Base-by-base conservation (phyloP, 805 yeast species). In the Debaryomyces tyrocola region DNA sequence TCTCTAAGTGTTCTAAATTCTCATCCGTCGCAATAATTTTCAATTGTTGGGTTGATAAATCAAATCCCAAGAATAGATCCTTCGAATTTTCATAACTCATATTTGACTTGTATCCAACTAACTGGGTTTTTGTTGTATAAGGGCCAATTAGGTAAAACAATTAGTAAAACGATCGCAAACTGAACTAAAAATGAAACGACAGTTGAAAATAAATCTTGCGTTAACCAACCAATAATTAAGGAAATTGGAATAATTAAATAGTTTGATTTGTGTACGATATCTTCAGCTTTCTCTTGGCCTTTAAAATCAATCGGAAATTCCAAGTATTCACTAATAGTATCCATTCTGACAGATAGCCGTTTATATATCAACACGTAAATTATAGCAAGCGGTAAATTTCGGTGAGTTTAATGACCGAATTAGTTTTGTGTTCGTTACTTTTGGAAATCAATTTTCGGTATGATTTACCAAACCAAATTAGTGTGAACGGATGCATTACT, bases 21-120 rank as follows among this genome's bases (percentile, higher is more conserved):
- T 70, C 75, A 60, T 82, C 71, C 28, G 87, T 79, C 20, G 85
- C 84, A 37, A 90, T 77, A 38, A 87, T 78, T 63, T 90, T 90
- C 56, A 91, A 69, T 59, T 90, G 96, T 62, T 90, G 97, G 12
- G 97, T 90, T 1, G 96, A 88, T 21, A 91, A 73, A 62, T 91
- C 97, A 56, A 90, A 81, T 1, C 97, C 97, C 49, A 87, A 64
- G 58, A 66, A 83, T 24, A 74, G 57, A 35, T 58, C 62, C 18
- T 40, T 47, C 28, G 43, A 43, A n/a, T 44, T n/a, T 33, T 45
- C 40, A 36, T 24, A 40, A 24, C 49, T 49, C 57, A 48, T 57
- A 49, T 43, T 64, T 57, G 44, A 69, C 62, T 45, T 60, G 49
- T 40, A 79, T 70, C 81, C 84, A 85, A 53, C 59, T 62, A 21